phyloP scores from a whole-genome alignment of 805 yeast species.

The Babjeviella inositovora region DNA sequence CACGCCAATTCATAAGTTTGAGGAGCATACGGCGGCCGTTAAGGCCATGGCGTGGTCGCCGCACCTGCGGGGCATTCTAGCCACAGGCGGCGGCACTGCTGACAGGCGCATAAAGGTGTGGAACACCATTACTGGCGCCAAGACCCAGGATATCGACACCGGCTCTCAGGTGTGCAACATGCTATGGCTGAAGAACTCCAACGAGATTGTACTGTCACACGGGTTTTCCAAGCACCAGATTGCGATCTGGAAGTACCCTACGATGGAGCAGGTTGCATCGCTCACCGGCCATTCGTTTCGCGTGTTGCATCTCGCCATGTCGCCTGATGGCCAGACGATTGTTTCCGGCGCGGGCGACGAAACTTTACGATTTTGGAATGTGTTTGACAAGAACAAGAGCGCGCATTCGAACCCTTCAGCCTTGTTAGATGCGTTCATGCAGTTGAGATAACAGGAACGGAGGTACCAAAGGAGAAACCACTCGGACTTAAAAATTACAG shows the following conservation, averaged over 20 bases:
- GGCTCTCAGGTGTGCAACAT: conserved; percentile 95
- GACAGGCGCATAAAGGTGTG: conserved; percentile 83
- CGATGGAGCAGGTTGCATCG: conserved; percentile 85
- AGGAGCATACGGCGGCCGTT: conserved; percentile 87
- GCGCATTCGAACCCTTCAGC: conserved; percentile 47
- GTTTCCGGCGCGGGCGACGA: conserved; percentile 99
- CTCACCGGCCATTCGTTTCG: conserved; percentile 90
- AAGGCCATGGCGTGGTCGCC: conserved; percentile 98
- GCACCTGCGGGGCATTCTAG: conserved; percentile 84
- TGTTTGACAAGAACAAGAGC: conserved; percentile 61
- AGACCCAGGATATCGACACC: conserved; percentile 71
- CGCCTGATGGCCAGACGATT: conserved; percentile 92
- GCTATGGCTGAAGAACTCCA: conserved; percentile 83
- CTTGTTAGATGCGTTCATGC: conserved; percentile 59
- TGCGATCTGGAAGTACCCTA: conserved; percentile 86
- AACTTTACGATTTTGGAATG: conserved; percentile 89
- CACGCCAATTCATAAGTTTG: conserved; percentile 55
- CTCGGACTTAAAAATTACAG: too few relatives aligned
- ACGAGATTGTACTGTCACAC: conserved; percentile 88
- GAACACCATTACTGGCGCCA: conserved; percentile 73
- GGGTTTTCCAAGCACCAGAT: conserved; percentile 87
- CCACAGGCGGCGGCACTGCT: conserved; percentile 95
- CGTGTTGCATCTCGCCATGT: conserved; percentile 74
- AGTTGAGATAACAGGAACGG: conserved; percentile 34
- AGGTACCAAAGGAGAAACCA: too few relatives aligned